These are phyloP conservation scores for Nematocida sp. DNA, from an alignment of 371 early-diverging fungal genomes.

Conservation along the genomic window DNA sequence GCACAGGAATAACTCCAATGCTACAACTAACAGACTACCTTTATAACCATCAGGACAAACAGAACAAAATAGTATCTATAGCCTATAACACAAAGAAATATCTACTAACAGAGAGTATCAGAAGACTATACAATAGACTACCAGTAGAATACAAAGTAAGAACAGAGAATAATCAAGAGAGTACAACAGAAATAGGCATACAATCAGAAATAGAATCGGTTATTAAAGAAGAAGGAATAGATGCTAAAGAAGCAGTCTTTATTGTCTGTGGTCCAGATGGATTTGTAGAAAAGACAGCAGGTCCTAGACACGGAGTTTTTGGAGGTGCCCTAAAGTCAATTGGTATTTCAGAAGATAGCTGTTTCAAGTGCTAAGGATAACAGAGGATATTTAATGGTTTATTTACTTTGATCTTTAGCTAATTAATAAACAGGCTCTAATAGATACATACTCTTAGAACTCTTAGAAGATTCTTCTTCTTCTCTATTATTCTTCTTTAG, in stretches of 20 bases:
- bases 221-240: neutral
- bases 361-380: constrained; percentile 27
- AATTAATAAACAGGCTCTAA: too few relatives aligned
- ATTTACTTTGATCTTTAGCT: too few relatives aligned
- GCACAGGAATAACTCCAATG: constrained; percentile 87
- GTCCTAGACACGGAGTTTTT: constrained; percentile 22
- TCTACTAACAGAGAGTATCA: neutral
- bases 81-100: neutral
- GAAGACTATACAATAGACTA: neutral
- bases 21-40: constrained; percentile 67
- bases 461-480: too few relatives aligned
- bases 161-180: neutral
- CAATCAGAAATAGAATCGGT: too few relatives aligned
- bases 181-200: too few relatives aligned
- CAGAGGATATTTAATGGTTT: too few relatives aligned
- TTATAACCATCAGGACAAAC: constrained; percentile 60
- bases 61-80: neutral
- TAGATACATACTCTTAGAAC: too few relatives aligned
- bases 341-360: neutral
- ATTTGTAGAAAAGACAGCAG: constrained; percentile 23
- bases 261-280: constrained; percentile 43
- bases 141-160: neutral
- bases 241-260: neutral
- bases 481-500: too few relatives aligned
- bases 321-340: constrained; percentile 24